A percentile compares a stretch with the other conserved stretches of the same genome.
Conservation (phyloP, 352 stramenopile genomes). For the Globisporangium lucens region DNA sequence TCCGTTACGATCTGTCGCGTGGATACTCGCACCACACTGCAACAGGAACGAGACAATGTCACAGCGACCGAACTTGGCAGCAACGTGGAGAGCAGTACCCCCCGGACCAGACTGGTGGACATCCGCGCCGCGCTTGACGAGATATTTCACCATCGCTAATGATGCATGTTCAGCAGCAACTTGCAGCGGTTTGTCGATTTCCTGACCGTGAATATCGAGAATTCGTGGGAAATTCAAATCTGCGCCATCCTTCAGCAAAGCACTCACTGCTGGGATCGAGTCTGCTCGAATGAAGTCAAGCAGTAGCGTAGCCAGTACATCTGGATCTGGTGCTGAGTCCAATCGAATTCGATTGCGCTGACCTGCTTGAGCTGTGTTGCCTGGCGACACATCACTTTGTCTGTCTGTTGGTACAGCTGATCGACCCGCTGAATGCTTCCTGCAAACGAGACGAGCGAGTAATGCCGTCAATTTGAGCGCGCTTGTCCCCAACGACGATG, state of each 20-base stretch:
- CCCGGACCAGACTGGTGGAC: constrained; percentile 48
- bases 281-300: constrained; percentile 73
- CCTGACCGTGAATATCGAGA: constrained; percentile 40
- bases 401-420: neutral
- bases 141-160: constrained; percentile 69
- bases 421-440: constrained; percentile 24
- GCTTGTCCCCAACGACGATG: constrained; percentile 32
- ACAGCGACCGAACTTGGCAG: constrained; percentile 55
- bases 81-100: constrained; percentile 69
- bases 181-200: constrained; percentile 68
- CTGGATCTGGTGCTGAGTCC: constrained; percentile 54
- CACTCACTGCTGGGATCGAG: constrained; percentile 66
- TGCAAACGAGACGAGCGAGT: constrained; percentile 53
- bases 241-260: constrained; percentile 71
- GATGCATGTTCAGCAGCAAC: constrained; percentile 58
- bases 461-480: constrained; percentile 54
- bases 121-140: constrained; percentile 75
- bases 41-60: constrained; percentile 73
- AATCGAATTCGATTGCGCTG: constrained; percentile 31
- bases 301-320: constrained; percentile 58
- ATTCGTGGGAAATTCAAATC: constrained; percentile 61
- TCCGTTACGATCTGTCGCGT: constrained; percentile 45
- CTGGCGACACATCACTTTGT: neutral
- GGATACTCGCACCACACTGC: constrained; percentile 65
- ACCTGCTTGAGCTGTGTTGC: neutral